phyloP scores from a whole-genome alignment of 2,329 filamentous ascomycete genomes.

The Exophiala sp. region DNA sequence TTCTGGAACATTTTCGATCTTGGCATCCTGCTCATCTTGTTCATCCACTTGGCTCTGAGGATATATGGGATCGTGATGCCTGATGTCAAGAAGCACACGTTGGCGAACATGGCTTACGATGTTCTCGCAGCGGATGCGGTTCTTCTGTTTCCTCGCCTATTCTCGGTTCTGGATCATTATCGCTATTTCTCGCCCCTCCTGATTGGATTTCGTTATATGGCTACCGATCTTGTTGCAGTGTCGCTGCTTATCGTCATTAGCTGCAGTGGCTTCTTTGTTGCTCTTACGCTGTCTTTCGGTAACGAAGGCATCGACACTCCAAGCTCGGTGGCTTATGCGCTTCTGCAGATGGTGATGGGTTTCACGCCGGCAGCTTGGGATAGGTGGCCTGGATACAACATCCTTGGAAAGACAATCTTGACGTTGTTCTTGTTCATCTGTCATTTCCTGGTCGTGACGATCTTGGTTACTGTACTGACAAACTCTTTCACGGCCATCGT shows the following conservation, averaged over 20 bases:
- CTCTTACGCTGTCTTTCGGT: slow-evolving; percentile 78
- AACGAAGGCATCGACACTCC: slow-evolving; percentile 65
- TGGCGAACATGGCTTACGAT: slow-evolving; percentile 86
- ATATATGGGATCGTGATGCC: slow-evolving; percentile 82
- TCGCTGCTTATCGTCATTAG: slow-evolving; percentile 79
- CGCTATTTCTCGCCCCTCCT: slow-evolving; percentile 93
- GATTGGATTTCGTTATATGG: slow-evolving; percentile 93
- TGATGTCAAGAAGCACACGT: slow-evolving; percentile 62
- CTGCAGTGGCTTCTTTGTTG: slow-evolving; percentile 93
- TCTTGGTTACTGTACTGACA: slow-evolving; percentile 90
- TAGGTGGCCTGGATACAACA: slow-evolving; percentile 75
- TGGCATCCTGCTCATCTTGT: slow-evolving; percentile 78
- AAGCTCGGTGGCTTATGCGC: slow-evolving; percentile 74
- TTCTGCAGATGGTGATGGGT: slow-evolving; percentile 93
- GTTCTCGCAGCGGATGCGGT: slow-evolving; percentile 90
- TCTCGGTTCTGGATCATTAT: slow-evolving; percentile 90
- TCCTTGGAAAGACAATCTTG: slow-evolving; percentile 71
- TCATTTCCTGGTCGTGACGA: slow-evolving; percentile 91
- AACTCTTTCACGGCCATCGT: slow-evolving; percentile 96
- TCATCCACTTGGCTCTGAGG: slow-evolving; percentile 85
- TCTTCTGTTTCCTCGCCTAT: slow-evolving; percentile 81
- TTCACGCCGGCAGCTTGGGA: slow-evolving; percentile 96
- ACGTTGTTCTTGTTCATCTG: slow-evolving; percentile 86
- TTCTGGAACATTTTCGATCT: slow-evolving; percentile 97
- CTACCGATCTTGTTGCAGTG: slow-evolving; percentile 79